phyloP scores from a whole-genome alignment of 2,329 filamentous ascomycete genomes.

The Monilinia polystroma region DNA sequence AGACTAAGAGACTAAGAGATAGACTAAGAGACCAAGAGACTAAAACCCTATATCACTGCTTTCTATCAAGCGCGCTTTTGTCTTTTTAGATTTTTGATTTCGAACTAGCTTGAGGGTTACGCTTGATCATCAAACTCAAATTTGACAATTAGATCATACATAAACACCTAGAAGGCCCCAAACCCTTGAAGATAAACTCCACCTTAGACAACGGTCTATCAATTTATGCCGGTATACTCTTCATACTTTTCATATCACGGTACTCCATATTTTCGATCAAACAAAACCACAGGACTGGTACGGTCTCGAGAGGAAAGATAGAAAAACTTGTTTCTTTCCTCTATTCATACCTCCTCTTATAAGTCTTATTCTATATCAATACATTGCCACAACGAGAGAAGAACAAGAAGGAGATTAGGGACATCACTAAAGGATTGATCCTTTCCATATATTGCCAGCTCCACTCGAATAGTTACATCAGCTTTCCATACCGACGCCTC shows the following conservation, averaged over 20 bases:
- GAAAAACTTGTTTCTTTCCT: background rate
- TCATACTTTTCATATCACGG: background rate
- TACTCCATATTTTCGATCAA: background rate
- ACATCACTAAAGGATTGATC: background rate
- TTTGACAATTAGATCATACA: conserved; percentile 16
- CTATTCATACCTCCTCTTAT: background rate
- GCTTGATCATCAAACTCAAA: conserved; percentile 10
- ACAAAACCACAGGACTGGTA: conserved; percentile 4
- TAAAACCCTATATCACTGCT: background rate
- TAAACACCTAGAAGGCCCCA: background rate
- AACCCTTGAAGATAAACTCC: conserved; percentile 15
- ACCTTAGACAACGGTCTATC: conserved; percentile 18
- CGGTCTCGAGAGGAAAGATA: background rate
- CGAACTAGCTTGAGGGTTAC: background rate
- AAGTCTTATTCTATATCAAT: background rate
- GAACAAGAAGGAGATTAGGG: background rate
- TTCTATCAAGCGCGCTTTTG: background rate
- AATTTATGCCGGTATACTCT: conserved; percentile 10
- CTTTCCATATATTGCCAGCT: background rate
- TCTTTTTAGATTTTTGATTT: background rate
- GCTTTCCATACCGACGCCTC: background rate
- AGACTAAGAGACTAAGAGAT: background rate
- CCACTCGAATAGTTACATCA: background rate
- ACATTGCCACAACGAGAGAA: background rate
- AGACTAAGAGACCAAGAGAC: background rate